These are phyloP conservation scores for Penicillium longicatenatum DNA, from an alignment of 495 filamentous ascomycete species.

Conservation along the genomic window DNA sequence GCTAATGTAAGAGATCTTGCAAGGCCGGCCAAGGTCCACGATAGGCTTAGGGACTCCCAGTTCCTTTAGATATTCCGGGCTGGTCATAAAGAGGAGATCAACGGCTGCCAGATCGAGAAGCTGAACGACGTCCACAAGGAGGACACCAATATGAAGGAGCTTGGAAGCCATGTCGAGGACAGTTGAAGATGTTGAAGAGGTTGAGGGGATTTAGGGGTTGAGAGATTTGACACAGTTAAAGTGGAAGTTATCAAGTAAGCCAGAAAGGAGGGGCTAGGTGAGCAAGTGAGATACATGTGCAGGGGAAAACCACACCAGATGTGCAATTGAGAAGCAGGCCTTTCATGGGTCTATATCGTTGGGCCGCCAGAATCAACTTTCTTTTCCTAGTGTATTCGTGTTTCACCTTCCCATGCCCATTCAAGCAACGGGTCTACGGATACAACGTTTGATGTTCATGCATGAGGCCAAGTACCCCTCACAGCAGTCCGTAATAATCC, in stretches of 20 bases:
- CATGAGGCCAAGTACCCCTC: not conserved
- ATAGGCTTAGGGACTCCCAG: constrained; percentile 36
- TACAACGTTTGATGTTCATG: no score
- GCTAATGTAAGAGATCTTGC: constrained; percentile 49
- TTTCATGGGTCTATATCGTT: no score
- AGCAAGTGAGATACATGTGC: no score
- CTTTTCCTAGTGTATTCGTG: no score
- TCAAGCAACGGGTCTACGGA: no score
- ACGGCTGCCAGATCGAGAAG: constrained; percentile 51
- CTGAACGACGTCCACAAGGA: constrained; percentile 44
- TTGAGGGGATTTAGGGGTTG: no score
- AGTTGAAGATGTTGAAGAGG: not conserved
- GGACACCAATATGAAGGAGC: constrained; percentile 44
- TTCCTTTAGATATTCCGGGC: constrained; percentile 44
- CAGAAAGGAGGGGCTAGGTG: no score
- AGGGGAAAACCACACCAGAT: no score
- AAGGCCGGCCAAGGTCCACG: constrained; percentile 37
- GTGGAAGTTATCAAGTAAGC: not conserved
- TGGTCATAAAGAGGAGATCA: constrained; percentile 49
- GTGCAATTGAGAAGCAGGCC: no score
- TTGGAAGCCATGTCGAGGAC: constrained; percentile 1
- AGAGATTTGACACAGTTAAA: no score
- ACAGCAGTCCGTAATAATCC: not conserved
- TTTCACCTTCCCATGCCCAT: no score
- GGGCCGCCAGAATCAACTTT: no score